Evolutionary conservation across 129 eudicot species (phyloP).

Genomic region (Scalesia atractyloides): DNA sequence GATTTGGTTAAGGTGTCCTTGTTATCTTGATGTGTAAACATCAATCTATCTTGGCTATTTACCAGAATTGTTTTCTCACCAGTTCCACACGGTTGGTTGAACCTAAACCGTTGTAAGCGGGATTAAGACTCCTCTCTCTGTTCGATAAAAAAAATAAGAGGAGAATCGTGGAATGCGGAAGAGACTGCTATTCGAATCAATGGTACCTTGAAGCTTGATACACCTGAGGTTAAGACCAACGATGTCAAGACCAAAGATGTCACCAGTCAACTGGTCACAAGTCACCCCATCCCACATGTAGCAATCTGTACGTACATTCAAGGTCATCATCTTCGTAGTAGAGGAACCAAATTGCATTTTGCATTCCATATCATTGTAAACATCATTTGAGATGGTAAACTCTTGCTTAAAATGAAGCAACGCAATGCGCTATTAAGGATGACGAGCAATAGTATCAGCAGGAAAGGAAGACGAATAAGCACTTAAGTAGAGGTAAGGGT

Average conservation of each 20-base stretch:
- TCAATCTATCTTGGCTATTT: too few species aligned
- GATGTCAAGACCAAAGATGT: slow-evolving; percentile 35
- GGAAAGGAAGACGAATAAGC: slow-evolving; percentile 15
- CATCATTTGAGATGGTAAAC: not conserved
- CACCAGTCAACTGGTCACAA: slow-evolving; percentile 26
- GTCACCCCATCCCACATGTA: slow-evolving; percentile 41
- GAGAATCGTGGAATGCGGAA: slow-evolving; percentile 28
- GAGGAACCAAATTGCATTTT: not conserved
- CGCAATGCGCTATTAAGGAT: not conserved
- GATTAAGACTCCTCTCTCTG: slow-evolving; percentile 23
- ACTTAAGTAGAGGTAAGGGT: too few species aligned
- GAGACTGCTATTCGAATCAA: slow-evolving; percentile 31
- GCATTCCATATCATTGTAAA: not conserved
- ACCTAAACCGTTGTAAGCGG: slow-evolving; percentile 30
- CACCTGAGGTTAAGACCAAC: slow-evolving; percentile 9
- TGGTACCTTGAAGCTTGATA: slow-evolving; percentile 30
- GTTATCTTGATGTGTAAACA: too few species aligned
- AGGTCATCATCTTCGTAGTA: slow-evolving; percentile 8
- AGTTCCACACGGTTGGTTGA: too few species aligned
- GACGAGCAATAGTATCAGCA: not conserved
- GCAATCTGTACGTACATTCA: slow-evolving; percentile 34
- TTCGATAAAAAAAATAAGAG: too few species aligned
- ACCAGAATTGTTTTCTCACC: too few species aligned
- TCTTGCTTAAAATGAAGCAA: slow-evolving; percentile 26
- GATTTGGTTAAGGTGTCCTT: too few species aligned